A percentile compares a stretch with the other conserved stretches of the same genome.
phyloP scores from a whole-genome alignment of 1,139 yeast genomes.

The Yamadazyma membranifaciens region DNA sequence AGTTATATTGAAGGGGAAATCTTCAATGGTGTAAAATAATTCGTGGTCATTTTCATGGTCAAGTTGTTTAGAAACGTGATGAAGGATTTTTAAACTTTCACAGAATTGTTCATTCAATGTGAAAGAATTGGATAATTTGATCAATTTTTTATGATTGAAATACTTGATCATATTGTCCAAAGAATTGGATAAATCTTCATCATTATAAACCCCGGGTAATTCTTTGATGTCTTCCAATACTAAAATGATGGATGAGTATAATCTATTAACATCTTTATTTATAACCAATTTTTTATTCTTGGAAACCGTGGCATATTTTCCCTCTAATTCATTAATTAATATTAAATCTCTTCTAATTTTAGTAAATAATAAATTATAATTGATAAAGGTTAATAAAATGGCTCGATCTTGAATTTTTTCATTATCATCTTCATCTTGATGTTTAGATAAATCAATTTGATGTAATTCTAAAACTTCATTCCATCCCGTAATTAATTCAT shows the following conservation, averaged over 20 bases:
- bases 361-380: slow-evolving; percentile 63
- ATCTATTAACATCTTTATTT: slow-evolving; percentile 46
- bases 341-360: slow-evolving; percentile 70
- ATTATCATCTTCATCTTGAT: slow-evolving; percentile 44
- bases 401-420: slow-evolving; percentile 70
- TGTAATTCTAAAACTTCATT: slow-evolving; percentile 44
- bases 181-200: slow-evolving; percentile 61
- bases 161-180: slow-evolving; percentile 50
- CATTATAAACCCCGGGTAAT: slow-evolving; percentile 89
- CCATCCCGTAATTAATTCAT: slow-evolving; percentile 37
- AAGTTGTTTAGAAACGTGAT: slow-evolving; percentile 28
- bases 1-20: slow-evolving; percentile 40
- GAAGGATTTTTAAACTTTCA: slow-evolving; percentile 55
- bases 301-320: slow-evolving; percentile 10
- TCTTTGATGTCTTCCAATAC: slow-evolving; percentile 62
- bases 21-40: slow-evolving; percentile 25
- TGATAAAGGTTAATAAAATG: slow-evolving; percentile 70
- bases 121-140: slow-evolving; percentile 50
- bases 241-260: slow-evolving; percentile 47
- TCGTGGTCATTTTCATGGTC: slow-evolving; percentile 4
- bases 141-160: slow-evolving; percentile 43
- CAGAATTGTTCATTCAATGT: slow-evolving; percentile 42
- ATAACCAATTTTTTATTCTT: slow-evolving; percentile 27
- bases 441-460: slow-evolving; percentile 44
- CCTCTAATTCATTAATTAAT: slow-evolving; percentile 36